Evolutionary conservation across 108 stramenopile genomes (phyloP).

Genomic region (Nitzschia inconspicua): DNA sequence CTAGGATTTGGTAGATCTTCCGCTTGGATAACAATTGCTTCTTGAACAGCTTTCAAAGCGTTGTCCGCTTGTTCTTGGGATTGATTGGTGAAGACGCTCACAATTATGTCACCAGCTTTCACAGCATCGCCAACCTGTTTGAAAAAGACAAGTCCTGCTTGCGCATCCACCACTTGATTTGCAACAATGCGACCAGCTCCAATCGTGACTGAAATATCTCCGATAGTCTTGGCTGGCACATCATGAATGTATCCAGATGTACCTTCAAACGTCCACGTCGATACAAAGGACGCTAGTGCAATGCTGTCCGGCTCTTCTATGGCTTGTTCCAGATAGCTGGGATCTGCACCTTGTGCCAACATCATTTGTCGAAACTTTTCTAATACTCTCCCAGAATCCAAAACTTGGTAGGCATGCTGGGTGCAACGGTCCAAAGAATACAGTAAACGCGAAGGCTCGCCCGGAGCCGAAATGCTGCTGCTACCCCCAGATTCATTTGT

Average conservation of each 20-base stretch:
- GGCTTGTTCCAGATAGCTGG: background rate
- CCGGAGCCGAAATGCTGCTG: too few species aligned
- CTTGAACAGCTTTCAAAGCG: background rate
- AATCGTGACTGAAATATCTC: conserved; percentile 44
- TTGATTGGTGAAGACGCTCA: conserved; percentile 16
- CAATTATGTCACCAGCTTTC: conserved; percentile 43
- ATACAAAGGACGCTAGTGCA: conserved; percentile 7
- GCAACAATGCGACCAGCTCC: conserved; percentile 72
- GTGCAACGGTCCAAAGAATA: conserved; percentile 44
- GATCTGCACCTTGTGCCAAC: conserved; percentile 72
- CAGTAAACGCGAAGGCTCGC: conserved; percentile 6
- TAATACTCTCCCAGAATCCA: conserved; percentile 59
- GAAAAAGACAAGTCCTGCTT: conserved; percentile 59
- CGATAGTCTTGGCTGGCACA: conserved; percentile 58
- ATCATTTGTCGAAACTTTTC: conserved; percentile 75
- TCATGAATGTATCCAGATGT: conserved; percentile 38
- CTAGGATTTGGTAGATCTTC: background rate
- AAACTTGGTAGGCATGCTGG: conserved; percentile 32
- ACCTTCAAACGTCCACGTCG: conserved; percentile 12
- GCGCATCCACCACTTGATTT: conserved; percentile 51
- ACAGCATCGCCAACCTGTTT: conserved; percentile 53
- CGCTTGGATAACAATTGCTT: background rate
- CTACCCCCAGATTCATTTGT: background rate
- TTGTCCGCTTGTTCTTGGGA: background rate
- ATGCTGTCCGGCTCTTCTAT: conserved; percentile 19